A percentile compares a stretch with the other conserved stretches of the same genome.
phyloP scores from a whole-genome alignment of 2,329 filamentous ascomycete species.

The Xylaria digitata region DNA sequence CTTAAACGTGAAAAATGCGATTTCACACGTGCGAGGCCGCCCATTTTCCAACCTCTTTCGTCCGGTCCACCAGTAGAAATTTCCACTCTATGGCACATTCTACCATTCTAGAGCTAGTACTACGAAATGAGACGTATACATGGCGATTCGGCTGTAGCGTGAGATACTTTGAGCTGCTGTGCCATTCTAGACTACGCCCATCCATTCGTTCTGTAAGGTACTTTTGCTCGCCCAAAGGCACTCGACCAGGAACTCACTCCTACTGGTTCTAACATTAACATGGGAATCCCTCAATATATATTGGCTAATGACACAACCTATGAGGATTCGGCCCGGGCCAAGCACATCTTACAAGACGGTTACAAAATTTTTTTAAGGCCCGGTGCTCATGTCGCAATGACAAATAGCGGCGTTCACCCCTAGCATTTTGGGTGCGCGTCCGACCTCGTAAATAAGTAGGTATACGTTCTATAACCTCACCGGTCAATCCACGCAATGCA shows the following conservation, averaged over 20 bases:
- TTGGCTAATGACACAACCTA: constrained; percentile 16
- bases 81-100: neutral
- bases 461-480: constrained; percentile 10
- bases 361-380: neutral
- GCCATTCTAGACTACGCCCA: neutral
- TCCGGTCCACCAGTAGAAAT: neutral
- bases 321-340: neutral
- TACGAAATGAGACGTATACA: neutral
- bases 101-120: neutral
- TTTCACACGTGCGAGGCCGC: neutral
- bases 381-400: constrained; percentile 12
- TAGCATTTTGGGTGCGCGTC: neutral
- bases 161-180: neutral
- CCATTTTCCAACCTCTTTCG: neutral
- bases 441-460: constrained; percentile 3
- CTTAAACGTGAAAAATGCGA: neutral
- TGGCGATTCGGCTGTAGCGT: neutral
- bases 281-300: neutral
- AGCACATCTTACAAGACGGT: constrained; percentile 9
- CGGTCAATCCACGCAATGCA: constrained; percentile 19
- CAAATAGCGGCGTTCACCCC: constrained; percentile 10
- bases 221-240: neutral
- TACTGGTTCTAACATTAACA: constrained; percentile 5
- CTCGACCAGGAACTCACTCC: neutral
- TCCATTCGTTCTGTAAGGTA: neutral